Percentiles rank a stretch among this genome's conserved stretches.
Conservation (phyloP, 2,329 filamentous ascomycete species). For the Exutisphaerella laricina region DNA sequence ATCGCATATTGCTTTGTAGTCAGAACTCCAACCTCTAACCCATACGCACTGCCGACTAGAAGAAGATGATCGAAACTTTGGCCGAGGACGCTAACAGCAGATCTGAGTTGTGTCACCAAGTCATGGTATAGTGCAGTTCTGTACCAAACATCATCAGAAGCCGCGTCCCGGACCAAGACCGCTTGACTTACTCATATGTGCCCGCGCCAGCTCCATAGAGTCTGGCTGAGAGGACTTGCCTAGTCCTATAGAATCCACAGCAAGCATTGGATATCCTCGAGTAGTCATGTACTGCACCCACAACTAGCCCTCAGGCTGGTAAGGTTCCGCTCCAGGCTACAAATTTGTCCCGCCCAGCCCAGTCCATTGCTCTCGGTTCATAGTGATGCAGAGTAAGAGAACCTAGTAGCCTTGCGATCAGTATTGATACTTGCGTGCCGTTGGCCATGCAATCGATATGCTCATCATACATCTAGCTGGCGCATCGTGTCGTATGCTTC, state of each 20-base stretch:
- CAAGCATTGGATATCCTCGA: constrained; percentile 10
- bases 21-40: constrained; percentile 8
- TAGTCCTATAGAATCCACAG: constrained; percentile 13
- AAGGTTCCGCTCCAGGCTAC: constrained; percentile 1
- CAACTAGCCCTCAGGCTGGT: constrained; percentile 11
- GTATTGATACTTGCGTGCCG: too few relatives aligned
- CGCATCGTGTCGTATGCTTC: too few relatives aligned
- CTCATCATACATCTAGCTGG: too few relatives aligned
- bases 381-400: constrained; percentile 10
- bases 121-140: constrained; percentile 12
- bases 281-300: constrained; percentile 13
- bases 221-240: constrained; percentile 14
- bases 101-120: constrained; percentile 9
- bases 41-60: constrained; percentile 14
- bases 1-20: constrained; percentile 9
- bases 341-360: constrained; percentile 9
- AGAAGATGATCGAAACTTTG: constrained; percentile 7
- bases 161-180: neutral
- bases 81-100: constrained; percentile 2
- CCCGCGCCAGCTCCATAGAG: constrained; percentile 9
- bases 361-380: constrained; percentile 13
- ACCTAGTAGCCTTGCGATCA: too few relatives aligned
- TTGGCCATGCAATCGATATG: too few relatives aligned
- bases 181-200: constrained; percentile 9
- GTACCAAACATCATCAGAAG: neutral